A percentile compares a stretch with the other conserved stretches of the same genome.
Evolutionary conservation across 2,329 filamentous ascomycete species (phyloP).

Genomic region (Colletotrichum liaoningense): DNA sequence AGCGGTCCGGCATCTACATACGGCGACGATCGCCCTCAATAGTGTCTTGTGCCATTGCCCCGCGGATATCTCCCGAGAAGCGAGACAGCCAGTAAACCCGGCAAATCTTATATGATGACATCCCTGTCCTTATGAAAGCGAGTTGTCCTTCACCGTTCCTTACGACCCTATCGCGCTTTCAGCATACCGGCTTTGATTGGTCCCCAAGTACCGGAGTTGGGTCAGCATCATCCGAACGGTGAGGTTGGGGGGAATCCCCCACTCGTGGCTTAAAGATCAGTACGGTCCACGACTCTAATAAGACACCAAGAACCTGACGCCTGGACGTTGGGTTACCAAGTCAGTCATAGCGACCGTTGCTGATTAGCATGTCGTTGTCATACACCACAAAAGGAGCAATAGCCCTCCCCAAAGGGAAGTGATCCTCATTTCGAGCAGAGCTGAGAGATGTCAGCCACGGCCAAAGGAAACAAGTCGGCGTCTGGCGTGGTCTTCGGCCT

Average conservation of each 20-base stretch:
- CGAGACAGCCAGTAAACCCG: not conserved
- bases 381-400: not conserved
- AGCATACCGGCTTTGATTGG: not conserved
- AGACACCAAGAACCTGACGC: not conserved
- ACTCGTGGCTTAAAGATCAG: not conserved
- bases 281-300: not conserved
- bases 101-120: not conserved
- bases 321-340: not conserved
- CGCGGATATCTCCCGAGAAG: not conserved
- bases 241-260: not conserved
- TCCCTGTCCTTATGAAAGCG: not conserved
- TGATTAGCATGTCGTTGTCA: conserved; percentile 28
- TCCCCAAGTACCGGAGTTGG: not conserved
- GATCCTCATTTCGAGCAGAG: conserved; percentile 11
- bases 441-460: conserved; percentile 6
- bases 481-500: not conserved
- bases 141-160: not conserved
- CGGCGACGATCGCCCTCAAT: conserved; percentile 16
- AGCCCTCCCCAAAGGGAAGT: not conserved
- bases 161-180: not conserved
- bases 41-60: not conserved
- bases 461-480: not conserved
- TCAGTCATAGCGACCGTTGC: not conserved
- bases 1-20: not conserved
- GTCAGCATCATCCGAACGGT: not conserved